A percentile compares a stretch with the other conserved stretches of the same genome.
These are phyloP conservation scores for Rosa hybrid DNA, from an alignment of 331 rosid genomes.

Conservation along the genomic window DNA sequence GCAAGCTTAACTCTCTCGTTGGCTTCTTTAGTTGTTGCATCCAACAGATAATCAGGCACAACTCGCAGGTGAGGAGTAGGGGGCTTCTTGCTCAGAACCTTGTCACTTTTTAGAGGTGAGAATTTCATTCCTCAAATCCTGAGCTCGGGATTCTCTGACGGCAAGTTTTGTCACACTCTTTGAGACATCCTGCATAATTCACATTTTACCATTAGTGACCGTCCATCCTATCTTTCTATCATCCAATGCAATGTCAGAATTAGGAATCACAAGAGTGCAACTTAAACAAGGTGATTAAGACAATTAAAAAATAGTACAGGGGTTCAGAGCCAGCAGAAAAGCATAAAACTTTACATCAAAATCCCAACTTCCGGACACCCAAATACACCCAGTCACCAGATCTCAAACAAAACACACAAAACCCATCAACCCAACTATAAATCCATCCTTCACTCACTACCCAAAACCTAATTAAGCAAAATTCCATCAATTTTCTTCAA, in stretches of 20 bases:
- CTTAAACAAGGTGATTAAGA: background rate
- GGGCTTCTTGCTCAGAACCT: conserved; percentile 82
- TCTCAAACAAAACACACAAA: no score
- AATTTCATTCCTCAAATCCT: conserved; percentile 93
- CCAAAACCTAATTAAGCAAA: no score
- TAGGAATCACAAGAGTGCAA: background rate
- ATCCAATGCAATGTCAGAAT: background rate
- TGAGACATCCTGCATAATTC: conserved; percentile 66
- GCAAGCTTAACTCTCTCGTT: conserved; percentile 75
- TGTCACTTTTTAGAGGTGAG: conserved; percentile 90
- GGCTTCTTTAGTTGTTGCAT: conserved; percentile 82
- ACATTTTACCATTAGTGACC: conserved; percentile 12
- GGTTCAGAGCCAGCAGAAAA: no score
- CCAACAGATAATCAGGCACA: conserved; percentile 82
- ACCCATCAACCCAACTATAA: no score
- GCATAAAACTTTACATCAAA: no score
- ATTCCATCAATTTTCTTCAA: no score
- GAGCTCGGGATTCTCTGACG: conserved; percentile 83
- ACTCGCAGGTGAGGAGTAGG: conserved; percentile 47
- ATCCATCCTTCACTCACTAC: no score
- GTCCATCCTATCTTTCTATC: background rate
- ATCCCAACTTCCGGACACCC: no score
- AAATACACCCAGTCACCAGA: no score
- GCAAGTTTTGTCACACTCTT: conserved; percentile 89
- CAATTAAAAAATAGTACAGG: background rate